Percentiles rank a stretch among this genome's conserved stretches.
Evolutionary conservation across 441 rosid genomes (phyloP).

Genomic region (Adansonia grandidieri): DNA sequence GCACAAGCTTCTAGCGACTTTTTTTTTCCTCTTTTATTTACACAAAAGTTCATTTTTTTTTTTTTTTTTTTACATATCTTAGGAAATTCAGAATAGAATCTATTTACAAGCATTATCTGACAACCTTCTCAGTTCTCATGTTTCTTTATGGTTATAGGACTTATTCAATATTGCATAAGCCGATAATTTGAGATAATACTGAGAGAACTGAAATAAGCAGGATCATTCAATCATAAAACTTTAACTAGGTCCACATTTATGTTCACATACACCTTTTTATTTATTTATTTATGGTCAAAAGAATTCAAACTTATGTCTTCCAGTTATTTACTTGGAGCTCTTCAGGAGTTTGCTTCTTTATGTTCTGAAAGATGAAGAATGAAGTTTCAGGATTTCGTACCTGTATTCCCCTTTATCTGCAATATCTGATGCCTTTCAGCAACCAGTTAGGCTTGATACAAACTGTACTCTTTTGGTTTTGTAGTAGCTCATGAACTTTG

Average conservation of each 20-base stretch:
- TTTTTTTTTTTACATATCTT: no score
- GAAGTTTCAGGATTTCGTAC: background rate
- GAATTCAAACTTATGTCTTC: background rate
- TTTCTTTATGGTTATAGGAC: no score
- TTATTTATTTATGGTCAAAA: background rate
- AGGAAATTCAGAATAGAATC: no score
- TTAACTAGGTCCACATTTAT: background rate
- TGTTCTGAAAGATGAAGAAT: background rate
- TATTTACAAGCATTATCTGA: no score
- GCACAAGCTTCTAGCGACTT: background rate
- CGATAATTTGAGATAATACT: no score
- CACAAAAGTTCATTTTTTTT: background rate
- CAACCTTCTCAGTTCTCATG: background rate
- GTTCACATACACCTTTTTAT: background rate
- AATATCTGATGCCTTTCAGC: no score
- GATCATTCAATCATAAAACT: background rate
- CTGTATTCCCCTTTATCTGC: background rate
- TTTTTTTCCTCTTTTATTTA: background rate
- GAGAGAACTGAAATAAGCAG: background rate
- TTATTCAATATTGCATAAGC: background rate
- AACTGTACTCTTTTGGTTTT: background rate
- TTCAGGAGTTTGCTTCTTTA: no score
- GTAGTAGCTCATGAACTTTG: constrained; percentile 30
- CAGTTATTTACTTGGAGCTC: background rate
- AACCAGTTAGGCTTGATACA: background rate